Conservation (phyloP, 2,329 filamentous ascomycete genomes). For the Ascochyta lentis region DNA sequence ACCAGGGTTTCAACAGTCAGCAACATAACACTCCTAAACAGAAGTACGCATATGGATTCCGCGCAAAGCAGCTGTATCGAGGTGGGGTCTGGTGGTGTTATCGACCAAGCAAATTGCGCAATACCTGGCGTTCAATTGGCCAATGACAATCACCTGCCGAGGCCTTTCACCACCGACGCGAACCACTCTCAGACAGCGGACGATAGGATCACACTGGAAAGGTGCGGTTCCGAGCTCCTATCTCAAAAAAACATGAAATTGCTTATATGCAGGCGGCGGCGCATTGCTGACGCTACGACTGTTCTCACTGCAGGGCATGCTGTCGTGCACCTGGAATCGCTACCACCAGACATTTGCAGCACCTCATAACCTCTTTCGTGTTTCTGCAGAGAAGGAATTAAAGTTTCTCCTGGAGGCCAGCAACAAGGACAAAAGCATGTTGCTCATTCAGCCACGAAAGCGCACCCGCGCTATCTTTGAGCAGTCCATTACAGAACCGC, state of each 20-base stretch:
- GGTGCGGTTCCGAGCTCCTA: neutral
- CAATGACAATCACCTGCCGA: constrained; percentile 10
- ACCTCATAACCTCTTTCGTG: neutral
- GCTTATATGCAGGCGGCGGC: constrained; percentile 5
- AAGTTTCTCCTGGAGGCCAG: too few relatives aligned
- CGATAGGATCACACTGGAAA: constrained; percentile 4
- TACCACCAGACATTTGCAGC: constrained; percentile 6
- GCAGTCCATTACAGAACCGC: neutral
- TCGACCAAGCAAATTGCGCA: constrained; percentile 15
- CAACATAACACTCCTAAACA: too few relatives aligned
- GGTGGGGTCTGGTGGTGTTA: constrained; percentile 1
- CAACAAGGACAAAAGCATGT: neutral
- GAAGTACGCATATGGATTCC: too few relatives aligned
- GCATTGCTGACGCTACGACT: neutral
- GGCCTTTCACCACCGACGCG: constrained; percentile 5
- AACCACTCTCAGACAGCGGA: constrained; percentile 14
- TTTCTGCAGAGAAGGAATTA: neutral
- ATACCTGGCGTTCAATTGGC: constrained; percentile 8
- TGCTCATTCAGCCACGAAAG: constrained; percentile 10
- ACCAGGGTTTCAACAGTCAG: too few relatives aligned
- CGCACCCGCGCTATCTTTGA: neutral
- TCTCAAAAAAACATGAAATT: constrained; percentile 4
- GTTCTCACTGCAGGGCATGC: constrained; percentile 6
- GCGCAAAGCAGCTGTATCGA: too few relatives aligned
- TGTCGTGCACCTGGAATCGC: constrained; percentile 6